Evolutionary conservation across 1,139 yeast species (phyloP), one percentile per base, ranked within the genome.

Genomic region (Sugiyamaella neomexicana): DNA sequence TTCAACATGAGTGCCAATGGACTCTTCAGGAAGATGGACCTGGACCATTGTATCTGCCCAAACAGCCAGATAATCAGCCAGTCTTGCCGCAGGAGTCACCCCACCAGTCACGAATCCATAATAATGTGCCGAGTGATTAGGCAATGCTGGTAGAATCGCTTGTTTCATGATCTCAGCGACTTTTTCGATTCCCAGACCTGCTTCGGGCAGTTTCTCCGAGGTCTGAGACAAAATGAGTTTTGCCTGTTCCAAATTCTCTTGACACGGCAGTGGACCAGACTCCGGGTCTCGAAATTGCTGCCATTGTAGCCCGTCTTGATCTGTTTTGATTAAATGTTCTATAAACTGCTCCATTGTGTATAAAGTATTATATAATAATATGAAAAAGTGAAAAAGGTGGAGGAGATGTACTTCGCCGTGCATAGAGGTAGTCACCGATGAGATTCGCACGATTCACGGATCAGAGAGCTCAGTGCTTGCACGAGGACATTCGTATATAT

Each of bases 31-130:
- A 13, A 60, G 54, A 46, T 59, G 62, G 7, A 56, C 56, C 9
- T 52, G 55, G 9, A 56, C 59, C 46, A 62, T 64, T 37, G 63
- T 64, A 52, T 65, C 68, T 39, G 55, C 55, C 46, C 59, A 51
- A 8, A 65, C 53, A 7, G 61, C 66, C 25, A 63, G 38, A 39
- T 58, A 59, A 52, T 65, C 68, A 2, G 65, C 68, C 17, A 59
- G 34, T 12, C 56, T 52, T n/a, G 68, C 68, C 1, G 68, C 68
- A 1, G 68, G 68, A 4, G 68, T 65, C 15, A 55, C 62, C 2
- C 68, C 67, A 4, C 68, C 68, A 29, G 64, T 63, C 32, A 65
- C 68, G 51, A 65, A 64, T 2, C 68, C 68, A 40, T 65, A 63
- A 52, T 62, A 65, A 36, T 60, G 58, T 2, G 54, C 47, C n/a